Evolutionary conservation across 495 filamentous ascomycete species (phyloP), one percentile per base, ranked within the genome.

Genomic region (Penicillium simplicissimum): DNA sequence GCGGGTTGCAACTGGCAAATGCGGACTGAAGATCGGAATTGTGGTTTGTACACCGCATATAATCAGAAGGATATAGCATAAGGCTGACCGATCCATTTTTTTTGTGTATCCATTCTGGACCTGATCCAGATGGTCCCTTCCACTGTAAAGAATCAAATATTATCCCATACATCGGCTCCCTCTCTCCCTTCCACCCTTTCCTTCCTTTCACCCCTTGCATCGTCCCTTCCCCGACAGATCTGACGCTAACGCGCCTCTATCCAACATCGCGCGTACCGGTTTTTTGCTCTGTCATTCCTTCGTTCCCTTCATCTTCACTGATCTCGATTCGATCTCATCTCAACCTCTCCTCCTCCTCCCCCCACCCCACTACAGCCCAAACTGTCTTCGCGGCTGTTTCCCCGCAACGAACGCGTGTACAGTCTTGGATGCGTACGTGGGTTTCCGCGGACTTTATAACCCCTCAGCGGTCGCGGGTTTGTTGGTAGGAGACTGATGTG

Each of bases 341-440:
- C 43, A 31, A 23, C 52, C 25, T 52, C 25, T 56, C 31, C 40
- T 2, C 31, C 40, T 2, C 37, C 25, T 14, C 42, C 17, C 33
- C 56, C 34, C 56, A 37, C 37, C 33, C 67, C 25, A n/a, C 21
- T 56, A 19, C 23, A 5, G 40, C 55, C 28, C 19, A 31, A 49
- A 25, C 45, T 49, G 23, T 31, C 45, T 13, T 31, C 45, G 45
- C 21, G 45, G 33, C 34, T 42, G 53, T n/a, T 34, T 45, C 63
- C 58, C 66, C 63, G 61, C 60, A 67, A 47, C 57, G 55, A 60
- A 70, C 61, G 65, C 52, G 58, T 62, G 51, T 57, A 52, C 57
- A 21, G 25, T n/a, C 51, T 40, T 61, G 43, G 47, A 59, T 61
- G 55, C 33, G 28, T 67, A 42, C 38, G 45, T 63, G 49, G 38